phyloP scores from a whole-genome alignment of 2,329 filamentous ascomycete genomes.

The Phoma sp. region DNA sequence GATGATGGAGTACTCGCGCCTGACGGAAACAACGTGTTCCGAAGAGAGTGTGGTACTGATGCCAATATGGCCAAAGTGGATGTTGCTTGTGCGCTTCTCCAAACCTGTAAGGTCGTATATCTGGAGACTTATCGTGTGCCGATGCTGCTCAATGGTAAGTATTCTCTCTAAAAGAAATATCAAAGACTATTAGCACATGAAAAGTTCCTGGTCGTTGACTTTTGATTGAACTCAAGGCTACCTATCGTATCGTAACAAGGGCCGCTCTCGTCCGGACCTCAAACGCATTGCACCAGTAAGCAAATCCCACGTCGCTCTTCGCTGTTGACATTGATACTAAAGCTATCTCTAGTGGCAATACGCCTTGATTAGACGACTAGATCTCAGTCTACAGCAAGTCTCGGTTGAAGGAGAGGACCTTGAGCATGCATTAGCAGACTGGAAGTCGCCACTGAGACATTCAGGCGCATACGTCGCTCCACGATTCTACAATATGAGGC shows the following conservation, averaged over 20 bases:
- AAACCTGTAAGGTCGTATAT: slow-evolving; percentile 31
- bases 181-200: neutral
- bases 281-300: slow-evolving; percentile 11
- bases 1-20: neutral
- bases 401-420: slow-evolving; percentile 2
- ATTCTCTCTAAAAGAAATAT: neutral
- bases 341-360: slow-evolving; percentile 8
- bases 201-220: neutral
- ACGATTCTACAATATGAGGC: neutral
- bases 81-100: slow-evolving; percentile 21
- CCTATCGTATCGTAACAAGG: neutral
- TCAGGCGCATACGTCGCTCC: slow-evolving; percentile 1
- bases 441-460: slow-evolving; percentile 1
- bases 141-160: slow-evolving; percentile 18
- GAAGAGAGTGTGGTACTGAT: neutral
- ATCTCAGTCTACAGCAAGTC: slow-evolving; percentile 6
- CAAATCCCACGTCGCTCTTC: neutral
- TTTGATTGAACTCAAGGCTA: neutral
- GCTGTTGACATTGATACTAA: neutral
- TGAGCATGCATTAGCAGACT: neutral
- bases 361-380: slow-evolving; percentile 8
- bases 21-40: no score
- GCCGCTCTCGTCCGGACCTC: slow-evolving; percentile 8
- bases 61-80: neutral
- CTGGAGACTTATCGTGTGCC: slow-evolving; percentile 29